A percentile compares a stretch with the other conserved stretches of the same genome.
phyloP scores from a whole-genome alignment of 768 basidiomycete genomes.

The Panaeolus cyanescens region DNA sequence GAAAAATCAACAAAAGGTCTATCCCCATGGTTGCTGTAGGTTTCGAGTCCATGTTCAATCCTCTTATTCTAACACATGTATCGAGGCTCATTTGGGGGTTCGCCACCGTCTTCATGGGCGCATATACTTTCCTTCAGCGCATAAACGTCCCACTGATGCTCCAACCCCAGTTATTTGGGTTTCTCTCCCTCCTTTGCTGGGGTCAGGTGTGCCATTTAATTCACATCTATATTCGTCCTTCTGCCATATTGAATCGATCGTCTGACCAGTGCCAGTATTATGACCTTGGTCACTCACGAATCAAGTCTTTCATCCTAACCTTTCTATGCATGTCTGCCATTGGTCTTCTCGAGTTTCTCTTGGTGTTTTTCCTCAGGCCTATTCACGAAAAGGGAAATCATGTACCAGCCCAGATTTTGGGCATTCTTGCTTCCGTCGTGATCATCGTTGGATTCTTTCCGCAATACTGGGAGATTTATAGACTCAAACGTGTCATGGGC shows the following conservation, averaged over 20 bases:
- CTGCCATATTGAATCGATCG: neutral
- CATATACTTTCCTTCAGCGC: slow-evolving; percentile 63
- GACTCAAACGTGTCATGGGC: slow-evolving; percentile 61
- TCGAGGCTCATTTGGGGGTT: slow-evolving; percentile 63
- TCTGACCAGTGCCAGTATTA: slow-evolving; percentile 67
- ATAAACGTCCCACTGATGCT: slow-evolving; percentile 74
- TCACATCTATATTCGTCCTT: neutral
- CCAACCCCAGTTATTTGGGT: slow-evolving; percentile 66
- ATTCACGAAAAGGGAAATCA: slow-evolving; percentile 31
- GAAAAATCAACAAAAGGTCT: slow-evolving; percentile 70
- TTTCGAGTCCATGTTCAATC: slow-evolving; percentile 1
- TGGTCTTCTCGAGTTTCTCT: slow-evolving; percentile 58
- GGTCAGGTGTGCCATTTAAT: slow-evolving; percentile 49
- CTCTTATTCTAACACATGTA: neutral
- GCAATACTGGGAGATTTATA: slow-evolving; percentile 79
- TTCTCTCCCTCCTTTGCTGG: slow-evolving; percentile 63
- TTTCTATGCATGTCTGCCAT: slow-evolving; percentile 41
- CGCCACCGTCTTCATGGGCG: slow-evolving; percentile 61
- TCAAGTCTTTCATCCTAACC: slow-evolving; percentile 35
- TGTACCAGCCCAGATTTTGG: slow-evolving; percentile 53
- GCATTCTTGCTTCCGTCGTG: slow-evolving; percentile 59
- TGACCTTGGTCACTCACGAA: slow-evolving; percentile 39
- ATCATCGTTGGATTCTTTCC: slow-evolving; percentile 53
- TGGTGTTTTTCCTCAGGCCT: slow-evolving; percentile 60
- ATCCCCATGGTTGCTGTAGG: slow-evolving; percentile 66